A percentile compares a stretch with the other conserved stretches of the same genome.
phyloP scores from a whole-genome alignment of 495 filamentous ascomycete species.

The Aspergillus bridgeri region DNA sequence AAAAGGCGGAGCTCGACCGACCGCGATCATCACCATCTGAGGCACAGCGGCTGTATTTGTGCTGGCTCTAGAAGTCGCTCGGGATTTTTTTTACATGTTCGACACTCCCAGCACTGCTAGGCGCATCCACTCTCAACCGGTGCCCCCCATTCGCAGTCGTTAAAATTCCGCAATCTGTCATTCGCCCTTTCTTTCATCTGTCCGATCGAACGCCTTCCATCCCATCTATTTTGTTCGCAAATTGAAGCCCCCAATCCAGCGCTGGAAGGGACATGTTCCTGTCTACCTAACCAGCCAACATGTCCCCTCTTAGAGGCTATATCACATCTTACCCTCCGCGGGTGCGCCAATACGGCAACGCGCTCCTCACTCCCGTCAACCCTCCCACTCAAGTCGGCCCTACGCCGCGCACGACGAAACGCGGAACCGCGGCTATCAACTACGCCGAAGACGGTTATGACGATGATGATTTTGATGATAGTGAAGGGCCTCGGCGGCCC shows the following conservation, averaged over 20 bases:
- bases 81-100: background rate
- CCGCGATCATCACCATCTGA: slow-evolving; percentile 21
- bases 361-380: slow-evolving; percentile 84
- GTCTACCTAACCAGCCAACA: slow-evolving; percentile 41
- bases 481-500: slow-evolving; percentile 70
- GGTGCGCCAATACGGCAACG: slow-evolving; percentile 86
- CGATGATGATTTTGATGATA: slow-evolving; percentile 91
- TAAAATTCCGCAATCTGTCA: background rate
- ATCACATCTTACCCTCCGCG: slow-evolving; percentile 90
- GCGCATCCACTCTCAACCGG: background rate
- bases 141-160: background rate
- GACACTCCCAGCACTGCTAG: background rate
- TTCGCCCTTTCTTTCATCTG: background rate
- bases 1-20: slow-evolving; percentile 26
- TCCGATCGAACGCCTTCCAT: slow-evolving; percentile 1
- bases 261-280: slow-evolving; percentile 41
- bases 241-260: slow-evolving; percentile 8
- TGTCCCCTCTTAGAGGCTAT: slow-evolving; percentile 76
- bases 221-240: slow-evolving; percentile 5
- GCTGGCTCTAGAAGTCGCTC: too few species aligned
- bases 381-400: slow-evolving; percentile 64
- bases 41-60: slow-evolving; percentile 9
- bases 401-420: slow-evolving; percentile 83
- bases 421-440: slow-evolving; percentile 92
- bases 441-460: slow-evolving; percentile 96